These are phyloP conservation scores for Phytophthora cactorum DNA, from an alignment of 352 stramenopile species.

Conservation along the genomic window DNA sequence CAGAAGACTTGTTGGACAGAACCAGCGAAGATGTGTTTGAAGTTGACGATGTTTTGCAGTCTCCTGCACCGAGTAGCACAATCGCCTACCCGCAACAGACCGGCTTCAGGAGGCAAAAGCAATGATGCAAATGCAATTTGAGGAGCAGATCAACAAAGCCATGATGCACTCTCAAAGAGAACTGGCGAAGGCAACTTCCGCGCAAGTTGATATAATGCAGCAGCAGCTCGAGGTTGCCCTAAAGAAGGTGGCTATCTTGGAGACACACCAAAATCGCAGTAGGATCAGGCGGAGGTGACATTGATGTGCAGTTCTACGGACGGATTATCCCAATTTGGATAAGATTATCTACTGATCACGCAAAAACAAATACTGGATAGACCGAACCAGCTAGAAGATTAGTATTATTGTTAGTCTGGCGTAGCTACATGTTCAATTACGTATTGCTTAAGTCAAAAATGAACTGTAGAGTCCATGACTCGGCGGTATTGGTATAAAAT, in stretches of 20 bases:
- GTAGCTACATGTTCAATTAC: too few relatives aligned
- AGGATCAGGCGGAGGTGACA: conserved; percentile 1
- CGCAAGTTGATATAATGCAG: conserved; percentile 16
- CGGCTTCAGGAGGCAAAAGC: conserved; percentile 4
- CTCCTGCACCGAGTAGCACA: background rate
- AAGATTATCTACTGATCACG: too few relatives aligned
- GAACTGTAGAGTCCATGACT: too few relatives aligned
- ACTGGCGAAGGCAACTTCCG: conserved; percentile 1
- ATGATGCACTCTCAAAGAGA: conserved; percentile 10
- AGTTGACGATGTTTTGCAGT: background rate
- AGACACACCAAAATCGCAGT: background rate
- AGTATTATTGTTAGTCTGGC: too few relatives aligned
- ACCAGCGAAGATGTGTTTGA: background rate
- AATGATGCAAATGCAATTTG: conserved; percentile 7
- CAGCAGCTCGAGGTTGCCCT: conserved; percentile 11
- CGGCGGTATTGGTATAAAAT: too few relatives aligned
- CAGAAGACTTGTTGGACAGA: background rate
- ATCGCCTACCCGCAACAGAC: background rate
- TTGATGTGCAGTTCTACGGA: conserved; percentile 4
- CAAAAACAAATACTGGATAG: too few relatives aligned
- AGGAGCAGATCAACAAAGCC: conserved; percentile 10
- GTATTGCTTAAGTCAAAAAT: too few relatives aligned
- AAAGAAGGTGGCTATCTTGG: conserved; percentile 7
- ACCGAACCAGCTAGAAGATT: too few relatives aligned
- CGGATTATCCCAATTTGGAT: too few relatives aligned